Percentiles rank a stretch among this genome's conserved stretches.
Evolutionary conservation across 768 basidiomycete genomes (phyloP).

Genomic region (Dentipellis fragilis): DNA sequence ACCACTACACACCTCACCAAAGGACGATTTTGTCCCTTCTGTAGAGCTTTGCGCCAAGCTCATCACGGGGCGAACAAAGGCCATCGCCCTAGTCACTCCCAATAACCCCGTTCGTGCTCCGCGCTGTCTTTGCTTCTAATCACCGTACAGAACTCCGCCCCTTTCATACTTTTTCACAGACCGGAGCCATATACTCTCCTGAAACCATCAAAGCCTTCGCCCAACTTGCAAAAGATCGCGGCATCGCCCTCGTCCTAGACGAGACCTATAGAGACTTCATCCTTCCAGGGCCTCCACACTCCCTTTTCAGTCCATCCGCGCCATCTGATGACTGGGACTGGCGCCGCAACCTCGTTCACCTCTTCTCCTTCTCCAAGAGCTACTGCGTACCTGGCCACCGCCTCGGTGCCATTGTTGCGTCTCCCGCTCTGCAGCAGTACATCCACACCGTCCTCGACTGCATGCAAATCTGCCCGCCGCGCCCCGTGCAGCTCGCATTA

Average conservation of each 20-base stretch:
- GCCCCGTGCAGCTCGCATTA: constrained; percentile 62
- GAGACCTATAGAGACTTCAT: constrained; percentile 85
- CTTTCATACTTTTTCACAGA: constrained; percentile 24
- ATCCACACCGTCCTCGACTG: constrained; percentile 62
- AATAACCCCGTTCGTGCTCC: constrained; percentile 54
- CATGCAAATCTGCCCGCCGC: constrained; percentile 72
- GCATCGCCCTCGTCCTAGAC: constrained; percentile 68
- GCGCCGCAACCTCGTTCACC: constrained; percentile 52
- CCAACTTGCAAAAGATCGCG: constrained; percentile 39
- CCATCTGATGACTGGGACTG: constrained; percentile 29
- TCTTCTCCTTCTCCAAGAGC: constrained; percentile 77
- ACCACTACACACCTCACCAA: neutral
- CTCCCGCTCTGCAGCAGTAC: constrained; percentile 40
- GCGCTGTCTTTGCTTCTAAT: too few relatives aligned
- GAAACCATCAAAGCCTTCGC: constrained; percentile 49
- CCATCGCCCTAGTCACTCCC: constrained; percentile 67
- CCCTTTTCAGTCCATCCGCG: constrained; percentile 29
- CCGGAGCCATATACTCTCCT: constrained; percentile 60
- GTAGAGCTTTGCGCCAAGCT: constrained; percentile 35
- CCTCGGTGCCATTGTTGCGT: constrained; percentile 61
- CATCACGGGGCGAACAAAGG: constrained; percentile 50
- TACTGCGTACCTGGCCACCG: constrained; percentile 78
- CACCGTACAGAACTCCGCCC: too few relatives aligned
- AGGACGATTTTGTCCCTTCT: constrained; percentile 30
- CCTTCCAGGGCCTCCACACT: constrained; percentile 37